Evolutionary conservation across 2,329 filamentous ascomycete genomes (phyloP).

Genomic region (Phialocephala sp.): DNA sequence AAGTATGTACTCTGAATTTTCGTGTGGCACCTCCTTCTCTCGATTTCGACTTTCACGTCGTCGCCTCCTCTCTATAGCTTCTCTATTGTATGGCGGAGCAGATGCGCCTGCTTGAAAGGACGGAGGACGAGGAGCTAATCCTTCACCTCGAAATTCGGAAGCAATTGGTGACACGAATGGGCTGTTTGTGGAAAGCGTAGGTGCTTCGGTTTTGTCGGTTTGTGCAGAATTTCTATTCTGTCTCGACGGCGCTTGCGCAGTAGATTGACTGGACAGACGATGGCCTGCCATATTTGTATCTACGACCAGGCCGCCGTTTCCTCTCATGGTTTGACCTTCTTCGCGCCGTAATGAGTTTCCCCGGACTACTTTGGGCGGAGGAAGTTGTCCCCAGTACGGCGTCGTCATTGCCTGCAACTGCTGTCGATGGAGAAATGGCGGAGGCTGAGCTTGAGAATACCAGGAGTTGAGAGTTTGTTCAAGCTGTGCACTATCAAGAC

Average conservation of each 20-base stretch:
- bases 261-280: conserved; percentile 48
- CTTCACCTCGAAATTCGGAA: conserved; percentile 56
- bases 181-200: conserved; percentile 63
- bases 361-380: conserved; percentile 51
- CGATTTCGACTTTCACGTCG: conserved; percentile 51
- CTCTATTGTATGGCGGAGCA: conserved; percentile 43
- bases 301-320: conserved; percentile 32
- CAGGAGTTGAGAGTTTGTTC: conserved; percentile 5
- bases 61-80: conserved; percentile 51
- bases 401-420: conserved; percentile 28
- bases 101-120: conserved; percentile 56
- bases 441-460: conserved; percentile 9
- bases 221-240: conserved; percentile 54
- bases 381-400: conserved; percentile 63
- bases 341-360: conserved; percentile 47
- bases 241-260: conserved; percentile 45
- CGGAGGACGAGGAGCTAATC: conserved; percentile 64
- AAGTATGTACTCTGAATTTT: conserved; percentile 39
- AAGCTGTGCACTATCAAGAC: not conserved
- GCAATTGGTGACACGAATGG: conserved; percentile 61
- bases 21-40: conserved; percentile 45
- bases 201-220: conserved; percentile 64
- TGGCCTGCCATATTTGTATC: conserved; percentile 34
- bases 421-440: conserved; percentile 4
- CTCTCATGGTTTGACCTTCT: conserved; percentile 23